phyloP scores from a whole-genome alignment of 73 alveolate species.

The Diophrys sp. region DNA sequence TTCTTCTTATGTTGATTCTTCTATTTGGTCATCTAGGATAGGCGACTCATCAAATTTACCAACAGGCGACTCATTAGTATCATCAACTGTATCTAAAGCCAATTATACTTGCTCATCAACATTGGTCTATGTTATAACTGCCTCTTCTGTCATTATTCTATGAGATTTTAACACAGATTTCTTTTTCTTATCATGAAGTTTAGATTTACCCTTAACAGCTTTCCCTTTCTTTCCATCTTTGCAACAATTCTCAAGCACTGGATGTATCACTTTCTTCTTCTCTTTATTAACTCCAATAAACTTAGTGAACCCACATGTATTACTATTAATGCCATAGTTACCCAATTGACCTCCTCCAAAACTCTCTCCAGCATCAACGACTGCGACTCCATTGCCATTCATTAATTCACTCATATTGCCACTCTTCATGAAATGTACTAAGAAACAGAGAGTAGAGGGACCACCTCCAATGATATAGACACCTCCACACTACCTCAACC shows the following conservation, averaged over 20 bases:
- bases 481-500: no score
- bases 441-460: conserved; percentile 41
- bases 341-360: conserved; percentile 49
- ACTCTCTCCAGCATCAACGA: conserved; percentile 16
- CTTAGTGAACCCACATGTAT: conserved; percentile 51
- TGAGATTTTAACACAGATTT: no score
- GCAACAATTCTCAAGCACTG: no score
- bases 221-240: no score
- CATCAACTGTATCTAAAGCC: no score
- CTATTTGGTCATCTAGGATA: background rate
- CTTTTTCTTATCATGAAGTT: no score
- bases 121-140: no score
- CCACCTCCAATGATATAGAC: conserved; percentile 55
- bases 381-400: conserved; percentile 41
- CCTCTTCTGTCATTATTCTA: no score
- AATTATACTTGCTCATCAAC: no score
- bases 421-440: conserved; percentile 36
- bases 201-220: no score
- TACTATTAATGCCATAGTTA: conserved; percentile 31
- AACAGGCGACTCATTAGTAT: no score
- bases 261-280: conserved; percentile 9
- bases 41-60: no score
- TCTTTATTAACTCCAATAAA: conserved; percentile 23
- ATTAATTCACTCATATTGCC: background rate
- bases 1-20: background rate